Conservation (phyloP, 306 rosid genomes). For the Casuarina equisetifolia region DNA sequence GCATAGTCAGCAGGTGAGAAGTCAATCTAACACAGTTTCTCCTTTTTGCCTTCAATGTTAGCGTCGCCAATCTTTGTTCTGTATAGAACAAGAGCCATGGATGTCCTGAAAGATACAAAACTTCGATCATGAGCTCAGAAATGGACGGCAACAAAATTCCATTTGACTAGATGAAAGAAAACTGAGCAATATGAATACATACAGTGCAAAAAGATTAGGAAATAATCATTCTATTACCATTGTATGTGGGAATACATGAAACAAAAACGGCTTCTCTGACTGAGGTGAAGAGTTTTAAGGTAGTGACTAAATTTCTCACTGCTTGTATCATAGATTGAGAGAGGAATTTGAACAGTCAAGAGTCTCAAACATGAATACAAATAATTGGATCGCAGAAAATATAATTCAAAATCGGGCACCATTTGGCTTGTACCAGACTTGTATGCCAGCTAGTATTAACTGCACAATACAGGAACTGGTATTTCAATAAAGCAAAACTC, state of each 20-base stretch:
- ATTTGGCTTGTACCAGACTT: not conserved
- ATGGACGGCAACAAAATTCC: conserved; percentile 17
- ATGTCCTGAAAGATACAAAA: conserved; percentile 63
- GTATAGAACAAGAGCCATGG: conserved; percentile 94
- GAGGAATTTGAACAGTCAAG: not conserved
- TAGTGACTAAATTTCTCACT: not conserved
- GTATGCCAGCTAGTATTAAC: not conserved
- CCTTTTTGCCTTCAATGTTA: conserved; percentile 56
- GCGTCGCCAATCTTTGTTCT: conserved; percentile 48
- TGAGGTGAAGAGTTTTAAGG: not conserved
- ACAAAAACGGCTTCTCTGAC: not conserved
- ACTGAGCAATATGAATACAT: not conserved
- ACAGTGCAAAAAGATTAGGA: not conserved
- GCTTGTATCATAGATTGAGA: not conserved
- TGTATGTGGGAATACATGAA: not conserved
- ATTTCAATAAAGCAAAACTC: conserved; percentile 1
- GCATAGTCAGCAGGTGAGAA: conserved; percentile 37
- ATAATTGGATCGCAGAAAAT: not conserved
- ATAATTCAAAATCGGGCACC: not conserved
- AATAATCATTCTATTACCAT: not conserved
- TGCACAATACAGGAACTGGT: not conserved
- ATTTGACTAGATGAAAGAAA: conserved; percentile 18
- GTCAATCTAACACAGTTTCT: conserved; percentile 51
- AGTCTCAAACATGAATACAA: not conserved
- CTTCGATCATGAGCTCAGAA: not conserved